Evolutionary conservation across 164 flowering plant species (phyloP).

Genomic region (Cinnamomum micranthum): DNA sequence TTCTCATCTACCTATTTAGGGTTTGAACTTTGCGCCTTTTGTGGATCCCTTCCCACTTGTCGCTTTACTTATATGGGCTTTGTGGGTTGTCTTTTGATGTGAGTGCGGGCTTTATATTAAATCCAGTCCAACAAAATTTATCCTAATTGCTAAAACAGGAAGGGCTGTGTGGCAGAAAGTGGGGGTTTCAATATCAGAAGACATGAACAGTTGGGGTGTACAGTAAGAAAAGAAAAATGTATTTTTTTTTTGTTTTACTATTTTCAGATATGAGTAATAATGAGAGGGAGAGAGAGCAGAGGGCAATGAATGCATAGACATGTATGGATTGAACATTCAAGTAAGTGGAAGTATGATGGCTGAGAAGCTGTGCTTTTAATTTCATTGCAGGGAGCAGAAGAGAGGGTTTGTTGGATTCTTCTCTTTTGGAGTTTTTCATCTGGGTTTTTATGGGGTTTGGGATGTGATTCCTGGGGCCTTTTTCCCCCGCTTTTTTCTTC

Average conservation of each 20-base stretch:
- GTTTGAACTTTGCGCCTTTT: no score
- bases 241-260: no score
- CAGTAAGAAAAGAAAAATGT: no score
- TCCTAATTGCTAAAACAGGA: no score
- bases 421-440: not conserved
- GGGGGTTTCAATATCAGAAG: no score
- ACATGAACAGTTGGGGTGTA: no score
- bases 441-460: conserved; percentile 6
- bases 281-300: conserved; percentile 4
- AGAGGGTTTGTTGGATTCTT: conserved; percentile 12
- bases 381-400: conserved; percentile 1
- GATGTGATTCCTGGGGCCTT: conserved; percentile 4
- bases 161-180: no score
- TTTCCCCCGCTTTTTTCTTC: not conserved
- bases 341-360: conserved; percentile 26
- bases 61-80: accelerated
- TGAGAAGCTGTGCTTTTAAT: conserved; percentile 17
- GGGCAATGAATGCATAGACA: conserved; percentile 39
- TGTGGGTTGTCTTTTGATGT: no score
- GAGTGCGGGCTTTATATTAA: no score
- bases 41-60: no score
- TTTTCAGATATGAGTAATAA: not conserved
- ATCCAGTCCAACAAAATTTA: no score
- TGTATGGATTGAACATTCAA: conserved; percentile 26
- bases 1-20: no score